These are phyloP conservation scores for Dendrostoma leiphaemia DNA, from an alignment of 2,329 filamentous ascomycete species.

Conservation along the genomic window DNA sequence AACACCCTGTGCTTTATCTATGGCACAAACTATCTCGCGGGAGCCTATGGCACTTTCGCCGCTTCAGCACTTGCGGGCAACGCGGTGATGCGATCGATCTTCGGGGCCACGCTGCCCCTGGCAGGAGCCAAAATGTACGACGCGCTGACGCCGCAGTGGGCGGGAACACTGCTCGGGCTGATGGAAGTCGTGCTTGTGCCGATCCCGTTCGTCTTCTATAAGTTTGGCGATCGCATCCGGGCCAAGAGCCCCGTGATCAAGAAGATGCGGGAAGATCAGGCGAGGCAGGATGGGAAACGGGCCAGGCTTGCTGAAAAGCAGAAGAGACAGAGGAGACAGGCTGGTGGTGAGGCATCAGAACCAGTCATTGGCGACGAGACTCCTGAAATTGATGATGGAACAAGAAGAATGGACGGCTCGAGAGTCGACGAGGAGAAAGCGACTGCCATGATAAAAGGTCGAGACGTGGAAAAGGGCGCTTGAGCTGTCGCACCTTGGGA, in stretches of 20 bases:
- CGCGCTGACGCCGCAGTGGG: constrained; percentile 68
- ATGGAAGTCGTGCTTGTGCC: constrained; percentile 70
- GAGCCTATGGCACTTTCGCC: constrained; percentile 74
- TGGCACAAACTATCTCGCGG: constrained; percentile 71
- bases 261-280: constrained; percentile 38
- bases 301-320: constrained; percentile 21
- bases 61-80: constrained; percentile 77
- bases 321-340: constrained; percentile 21
- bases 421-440: background rate
- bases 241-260: constrained; percentile 43
- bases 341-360: background rate
- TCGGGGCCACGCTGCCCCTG: constrained; percentile 70
- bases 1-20: constrained; percentile 79
- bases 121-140: constrained; percentile 70
- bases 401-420: background rate
- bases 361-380: background rate
- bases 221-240: constrained; percentile 48
- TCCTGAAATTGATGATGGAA: background rate
- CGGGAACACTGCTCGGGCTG: constrained; percentile 67
- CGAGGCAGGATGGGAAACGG: constrained; percentile 31
- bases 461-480: constrained; percentile 17
- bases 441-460: background rate
- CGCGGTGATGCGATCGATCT: constrained; percentile 63
- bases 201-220: constrained; percentile 73
- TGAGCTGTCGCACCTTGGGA: background rate